These are phyloP conservation scores for Globisporangium canariense DNA, from an alignment of 352 stramenopile genomes.

Conservation along the genomic window DNA sequence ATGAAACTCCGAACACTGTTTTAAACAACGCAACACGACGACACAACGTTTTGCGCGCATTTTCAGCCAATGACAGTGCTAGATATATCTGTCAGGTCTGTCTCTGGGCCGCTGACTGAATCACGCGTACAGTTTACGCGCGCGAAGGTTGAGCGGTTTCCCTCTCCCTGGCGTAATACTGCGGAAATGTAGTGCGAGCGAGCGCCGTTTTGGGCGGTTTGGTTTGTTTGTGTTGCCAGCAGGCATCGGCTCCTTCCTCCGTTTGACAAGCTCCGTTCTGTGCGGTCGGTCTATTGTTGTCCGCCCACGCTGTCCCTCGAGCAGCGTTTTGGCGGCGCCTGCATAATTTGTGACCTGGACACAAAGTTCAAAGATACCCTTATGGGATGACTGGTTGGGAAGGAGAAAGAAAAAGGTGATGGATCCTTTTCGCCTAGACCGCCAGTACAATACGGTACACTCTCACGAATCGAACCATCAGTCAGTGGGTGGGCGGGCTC, in stretches of 20 bases:
- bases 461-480: too few relatives aligned
- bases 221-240: background rate
- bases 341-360: background rate
- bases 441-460: background rate
- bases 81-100: background rate
- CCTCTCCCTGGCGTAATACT: conserved; percentile 8
- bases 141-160: conserved; percentile 4
- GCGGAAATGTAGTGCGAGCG: background rate
- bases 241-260: too few relatives aligned
- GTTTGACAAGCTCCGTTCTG: background rate
- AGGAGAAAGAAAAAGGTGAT: background rate
- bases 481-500: background rate
- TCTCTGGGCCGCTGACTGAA: conserved; percentile 1
- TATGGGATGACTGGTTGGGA: background rate
- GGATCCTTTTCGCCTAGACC: background rate
- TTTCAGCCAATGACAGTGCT: background rate
- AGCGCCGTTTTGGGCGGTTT: background rate
- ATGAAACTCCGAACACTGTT: background rate
- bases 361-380: background rate
- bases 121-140: conserved; percentile 11
- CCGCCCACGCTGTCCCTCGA: background rate
- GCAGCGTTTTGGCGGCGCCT: background rate
- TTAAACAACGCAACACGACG: background rate
- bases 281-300: background rate
- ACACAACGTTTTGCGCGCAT: background rate